phyloP scores from a whole-genome alignment of 768 basidiomycete genomes.

The Coprinopsis cinerea region DNA sequence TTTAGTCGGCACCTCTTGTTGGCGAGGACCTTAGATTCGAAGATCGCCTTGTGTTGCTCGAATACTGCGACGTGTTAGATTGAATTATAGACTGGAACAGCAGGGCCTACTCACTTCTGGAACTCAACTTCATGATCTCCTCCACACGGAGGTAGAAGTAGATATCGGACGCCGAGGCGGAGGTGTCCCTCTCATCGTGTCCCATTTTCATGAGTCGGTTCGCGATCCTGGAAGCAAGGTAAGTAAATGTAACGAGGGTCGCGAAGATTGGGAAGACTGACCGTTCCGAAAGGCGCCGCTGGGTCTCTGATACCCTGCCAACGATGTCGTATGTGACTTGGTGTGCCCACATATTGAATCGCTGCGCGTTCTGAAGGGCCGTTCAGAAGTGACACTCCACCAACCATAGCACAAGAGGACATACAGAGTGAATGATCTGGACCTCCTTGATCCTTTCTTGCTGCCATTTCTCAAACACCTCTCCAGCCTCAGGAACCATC shows the following conservation, averaged over 20 bases:
- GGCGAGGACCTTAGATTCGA: background rate
- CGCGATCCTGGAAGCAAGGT: conserved; percentile 3
- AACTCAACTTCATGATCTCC: background rate
- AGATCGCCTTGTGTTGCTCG: conserved; percentile 1
- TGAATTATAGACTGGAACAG: background rate
- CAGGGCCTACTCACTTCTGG: background rate
- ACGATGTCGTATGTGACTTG: background rate
- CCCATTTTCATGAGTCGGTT: conserved; percentile 1
- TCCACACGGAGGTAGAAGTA: conserved; percentile 5
- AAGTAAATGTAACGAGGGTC: background rate
- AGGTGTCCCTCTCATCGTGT: conserved; percentile 2
- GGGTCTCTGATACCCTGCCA: background rate
- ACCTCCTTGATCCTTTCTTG: background rate
- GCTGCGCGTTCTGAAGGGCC: background rate
- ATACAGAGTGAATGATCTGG: background rate
- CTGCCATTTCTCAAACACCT: conserved; percentile 6
- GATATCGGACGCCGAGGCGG: conserved; percentile 1
- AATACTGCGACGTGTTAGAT: conserved; percentile 1
- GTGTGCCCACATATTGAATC: conserved; percentile 4
- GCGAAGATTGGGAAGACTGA: background rate
- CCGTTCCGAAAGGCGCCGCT: background rate
- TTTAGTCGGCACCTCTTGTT: conserved; percentile 3
- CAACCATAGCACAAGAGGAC: background rate
- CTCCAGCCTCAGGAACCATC: conserved; percentile 7
- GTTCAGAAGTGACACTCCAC: background rate